phyloP scores from a whole-genome alignment of 2,329 filamentous ascomycete genomes.

The Cercospora sojina region DNA sequence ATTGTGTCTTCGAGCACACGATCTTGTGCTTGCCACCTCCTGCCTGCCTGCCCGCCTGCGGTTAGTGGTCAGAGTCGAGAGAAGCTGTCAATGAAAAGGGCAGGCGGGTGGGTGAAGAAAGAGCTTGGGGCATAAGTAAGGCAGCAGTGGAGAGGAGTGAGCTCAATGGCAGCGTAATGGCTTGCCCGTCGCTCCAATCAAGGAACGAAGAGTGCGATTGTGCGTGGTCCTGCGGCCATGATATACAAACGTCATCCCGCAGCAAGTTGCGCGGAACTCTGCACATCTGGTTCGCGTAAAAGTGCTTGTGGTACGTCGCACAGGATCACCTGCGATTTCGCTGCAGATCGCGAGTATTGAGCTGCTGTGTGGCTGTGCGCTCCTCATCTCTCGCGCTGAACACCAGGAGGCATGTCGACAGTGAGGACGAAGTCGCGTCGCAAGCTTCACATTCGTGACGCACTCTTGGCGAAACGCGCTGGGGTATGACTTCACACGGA shows the following conservation, averaged over 20 bases:
- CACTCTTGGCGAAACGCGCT: constrained; percentile 1
- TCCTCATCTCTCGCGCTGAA: neutral
- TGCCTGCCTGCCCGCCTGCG: neutral
- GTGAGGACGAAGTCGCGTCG: neutral
- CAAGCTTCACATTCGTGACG: constrained; percentile 1
- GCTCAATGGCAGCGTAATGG: constrained; percentile 10
- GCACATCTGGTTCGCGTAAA: constrained; percentile 8
- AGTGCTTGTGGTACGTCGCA: neutral
- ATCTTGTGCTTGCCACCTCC: neutral
- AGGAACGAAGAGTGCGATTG: constrained; percentile 7
- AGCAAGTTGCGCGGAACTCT: neutral
- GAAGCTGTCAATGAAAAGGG: neutral
- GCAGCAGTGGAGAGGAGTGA: constrained; percentile 3
- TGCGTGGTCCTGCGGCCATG: constrained; percentile 3
- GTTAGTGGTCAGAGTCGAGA: neutral
- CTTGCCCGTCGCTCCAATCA: neutral
- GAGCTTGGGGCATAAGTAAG: neutral
- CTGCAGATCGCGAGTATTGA: neutral
- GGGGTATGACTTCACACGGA: neutral
- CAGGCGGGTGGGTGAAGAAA: neutral
- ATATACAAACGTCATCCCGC: constrained; percentile 10
- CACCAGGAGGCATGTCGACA: neutral
- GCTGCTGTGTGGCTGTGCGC: neutral
- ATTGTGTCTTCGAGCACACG: constrained; percentile 2
- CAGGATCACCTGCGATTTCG: neutral